Percentiles rank a stretch among this genome's conserved stretches.
Evolutionary conservation across 352 stramenopile genomes (phyloP).

Genomic region (Elongisporangium prolatum): DNA sequence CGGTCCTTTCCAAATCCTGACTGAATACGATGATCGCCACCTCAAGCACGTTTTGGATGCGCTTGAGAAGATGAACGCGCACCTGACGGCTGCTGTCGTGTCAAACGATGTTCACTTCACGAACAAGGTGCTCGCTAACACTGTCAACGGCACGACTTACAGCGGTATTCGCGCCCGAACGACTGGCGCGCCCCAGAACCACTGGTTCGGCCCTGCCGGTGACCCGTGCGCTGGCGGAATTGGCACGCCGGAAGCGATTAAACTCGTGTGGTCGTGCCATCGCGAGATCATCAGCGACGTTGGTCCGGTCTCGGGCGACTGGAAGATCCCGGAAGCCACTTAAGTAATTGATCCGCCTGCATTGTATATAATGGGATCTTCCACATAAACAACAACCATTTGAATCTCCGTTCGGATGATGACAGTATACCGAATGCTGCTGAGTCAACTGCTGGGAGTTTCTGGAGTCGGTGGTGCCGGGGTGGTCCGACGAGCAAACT

Average conservation of each 20-base stretch:
- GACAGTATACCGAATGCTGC: too few relatives aligned
- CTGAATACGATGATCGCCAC: constrained; percentile 91
- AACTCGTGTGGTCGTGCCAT: constrained; percentile 98
- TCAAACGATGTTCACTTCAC: constrained; percentile 96
- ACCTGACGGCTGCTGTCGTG: constrained; percentile 97
- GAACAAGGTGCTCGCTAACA: constrained; percentile 92
- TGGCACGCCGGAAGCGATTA: constrained; percentile 97
- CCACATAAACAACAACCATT: background rate
- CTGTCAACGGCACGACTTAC: constrained; percentile 99
- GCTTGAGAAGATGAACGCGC: constrained; percentile 95
- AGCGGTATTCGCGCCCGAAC: constrained; percentile 93
- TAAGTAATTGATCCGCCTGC: constrained; percentile 27
- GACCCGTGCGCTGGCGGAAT: constrained; percentile 96
- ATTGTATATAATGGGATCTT: background rate
- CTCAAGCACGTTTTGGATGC: constrained; percentile 89
- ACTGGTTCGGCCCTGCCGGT: constrained; percentile 96
- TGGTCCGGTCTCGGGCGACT: constrained; percentile 59
- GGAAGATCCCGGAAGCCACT: constrained; percentile 78
- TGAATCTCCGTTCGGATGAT: too few relatives aligned
- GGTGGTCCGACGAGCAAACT: too few relatives aligned
- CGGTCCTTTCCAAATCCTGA: constrained; percentile 97
- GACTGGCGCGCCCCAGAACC: constrained; percentile 93
- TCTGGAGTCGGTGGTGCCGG: too few relatives aligned
- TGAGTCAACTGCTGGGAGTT: too few relatives aligned
- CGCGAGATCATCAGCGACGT: constrained; percentile 96